Percentiles rank a stretch among this genome's conserved stretches.
These are phyloP conservation scores for Stenogyne calaminthoides DNA, from an alignment of 305 asterid species.

Conservation along the genomic window DNA sequence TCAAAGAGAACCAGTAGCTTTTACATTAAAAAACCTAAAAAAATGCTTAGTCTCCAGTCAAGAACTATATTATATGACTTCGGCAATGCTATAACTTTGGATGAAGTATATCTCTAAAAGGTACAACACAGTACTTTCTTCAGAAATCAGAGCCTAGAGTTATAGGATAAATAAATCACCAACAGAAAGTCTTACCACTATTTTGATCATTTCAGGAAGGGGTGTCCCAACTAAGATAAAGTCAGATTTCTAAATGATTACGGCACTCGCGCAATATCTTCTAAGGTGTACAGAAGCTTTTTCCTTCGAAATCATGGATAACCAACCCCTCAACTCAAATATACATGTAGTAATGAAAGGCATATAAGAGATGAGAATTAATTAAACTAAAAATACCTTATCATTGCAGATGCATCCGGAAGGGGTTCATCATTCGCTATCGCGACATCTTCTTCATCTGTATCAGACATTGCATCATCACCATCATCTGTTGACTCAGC, in stretches of 20 bases:
- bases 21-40: neutral
- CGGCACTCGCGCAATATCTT: neutral
- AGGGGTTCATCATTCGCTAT: conserved; percentile 36
- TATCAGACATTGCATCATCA: conserved; percentile 54
- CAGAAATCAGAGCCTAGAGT: neutral
- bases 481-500: conserved; percentile 40
- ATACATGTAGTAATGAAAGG: neutral
- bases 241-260: conserved; percentile 4
- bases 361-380: conserved; percentile 16
- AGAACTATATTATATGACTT: neutral
- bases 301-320: neutral
- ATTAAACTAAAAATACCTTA: conserved; percentile 48
- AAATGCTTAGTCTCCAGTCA: neutral
- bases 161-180: conserved; percentile 2
- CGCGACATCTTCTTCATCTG: conserved; percentile 58
- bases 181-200: neutral
- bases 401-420: conserved; percentile 42
- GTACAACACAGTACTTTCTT: neutral
- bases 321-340: neutral
- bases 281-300: neutral
- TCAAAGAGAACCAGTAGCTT: neutral
- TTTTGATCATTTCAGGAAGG: neutral
- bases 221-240: conserved; percentile 4
- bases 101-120: neutral
- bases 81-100: neutral